Evolutionary conservation across 2,329 filamentous ascomycete species (phyloP), one percentile per base, ranked within the genome.

Genomic region (Drechslerella dactyloides): DNA sequence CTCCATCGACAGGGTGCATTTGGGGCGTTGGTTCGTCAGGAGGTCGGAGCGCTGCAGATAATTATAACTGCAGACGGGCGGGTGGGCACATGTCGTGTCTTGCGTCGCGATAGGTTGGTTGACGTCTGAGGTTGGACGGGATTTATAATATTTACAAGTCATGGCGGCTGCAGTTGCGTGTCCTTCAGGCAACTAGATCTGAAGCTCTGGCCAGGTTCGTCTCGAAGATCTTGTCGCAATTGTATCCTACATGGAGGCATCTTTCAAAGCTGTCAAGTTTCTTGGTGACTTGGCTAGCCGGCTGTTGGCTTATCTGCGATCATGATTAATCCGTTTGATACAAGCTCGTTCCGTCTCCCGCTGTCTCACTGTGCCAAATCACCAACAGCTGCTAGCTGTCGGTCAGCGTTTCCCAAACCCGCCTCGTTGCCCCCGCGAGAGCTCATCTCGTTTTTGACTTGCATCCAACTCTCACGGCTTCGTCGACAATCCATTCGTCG

Each of bases 381-480:
- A 51, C 30, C 66, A 57, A 35, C 27, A 46, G 40, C 30, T 62
- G 35, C 33, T 52, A 15, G 6, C 42, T 30, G 48, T 60, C 53
- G 30, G 33, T 46, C 40, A 59, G 59, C 19, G 50, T 51, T 37
- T 72, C 21, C 68, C 66, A 53, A 56, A 13, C 19, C 17, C 17
- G 55, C 27, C 27, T 33, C 27, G 27, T 4, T 4, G 4, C 59
- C 60, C 68, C 68, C 55, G 57, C 56, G 68, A 72, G 68, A 72
- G 68, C 68, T 72, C 68, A 72, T 64, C 60, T 59, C 55, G 50
- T 60, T 60, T 48, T 54, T 44, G 48, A 61, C 60, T 60, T 72
- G 51, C 68, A 33, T 33, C 8, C 27, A 8, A 33, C 27, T 3
- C 27, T 33, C 60, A 55, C 35, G 52, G 50, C 21, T 56, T 54